A percentile compares a stretch with the other conserved stretches of the same genome.
Conservation (phyloP, 805 yeast species). For the Candida sithepensis region DNA sequence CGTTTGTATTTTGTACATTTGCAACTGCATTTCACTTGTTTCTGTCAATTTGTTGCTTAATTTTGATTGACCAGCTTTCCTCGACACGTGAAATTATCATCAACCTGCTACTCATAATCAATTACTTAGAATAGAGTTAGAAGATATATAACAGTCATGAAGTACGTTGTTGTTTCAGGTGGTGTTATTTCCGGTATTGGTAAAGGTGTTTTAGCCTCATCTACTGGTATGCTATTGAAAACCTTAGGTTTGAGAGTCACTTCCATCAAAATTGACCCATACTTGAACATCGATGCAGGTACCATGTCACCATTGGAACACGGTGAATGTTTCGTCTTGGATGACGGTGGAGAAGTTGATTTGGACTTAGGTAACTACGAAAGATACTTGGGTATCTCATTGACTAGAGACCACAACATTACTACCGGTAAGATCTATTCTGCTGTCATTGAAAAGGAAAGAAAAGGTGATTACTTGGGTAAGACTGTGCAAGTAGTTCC, state of each 20-base stretch:
- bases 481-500: slow-evolving; percentile 99
- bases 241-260: slow-evolving; percentile 94
- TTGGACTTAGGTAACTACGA: slow-evolving; percentile 97
- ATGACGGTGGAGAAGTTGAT: slow-evolving; percentile 99
- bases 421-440: slow-evolving; percentile 98
- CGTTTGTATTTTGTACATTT: not conserved
- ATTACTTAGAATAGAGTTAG: not conserved
- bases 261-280: slow-evolving; percentile 97
- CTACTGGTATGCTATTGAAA: slow-evolving; percentile 92
- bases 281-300: slow-evolving; percentile 99
- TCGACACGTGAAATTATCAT: not conserved
- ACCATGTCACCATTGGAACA: slow-evolving; percentile 99
- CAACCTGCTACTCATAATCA: no score
- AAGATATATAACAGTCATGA: slow-evolving; percentile 46
- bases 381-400: slow-evolving; percentile 89
- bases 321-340: slow-evolving; percentile 96
- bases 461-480: slow-evolving; percentile 96
- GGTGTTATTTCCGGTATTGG: slow-evolving; percentile 99
- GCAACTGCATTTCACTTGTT: not conserved
- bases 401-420: slow-evolving; percentile 92
- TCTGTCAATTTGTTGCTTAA: not conserved
- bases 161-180: slow-evolving; percentile 98
- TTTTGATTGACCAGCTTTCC: not conserved
- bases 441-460: slow-evolving; percentile 88
- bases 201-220: slow-evolving; percentile 96